Evolutionary conservation across 202 grass and related monocot species (phyloP), one percentile per base, ranked within the genome.

Genomic region (Digitaria exilis): DNA sequence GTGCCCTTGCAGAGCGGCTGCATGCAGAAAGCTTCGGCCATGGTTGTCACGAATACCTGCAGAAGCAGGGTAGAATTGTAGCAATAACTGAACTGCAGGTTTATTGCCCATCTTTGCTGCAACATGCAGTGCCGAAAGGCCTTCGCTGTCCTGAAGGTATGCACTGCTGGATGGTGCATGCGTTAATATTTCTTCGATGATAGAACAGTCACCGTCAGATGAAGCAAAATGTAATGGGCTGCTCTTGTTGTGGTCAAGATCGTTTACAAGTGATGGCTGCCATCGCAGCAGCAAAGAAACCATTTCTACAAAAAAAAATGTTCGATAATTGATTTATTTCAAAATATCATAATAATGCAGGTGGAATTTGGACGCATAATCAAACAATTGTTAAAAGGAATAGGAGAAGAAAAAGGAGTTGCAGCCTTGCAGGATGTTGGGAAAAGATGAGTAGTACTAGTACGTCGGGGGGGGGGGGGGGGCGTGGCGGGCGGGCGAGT

Each of bases 41-140:
- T 2, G 2, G 25, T 77, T 45, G 0, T 89, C 87, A 7, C 52
- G 71, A 3, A 85, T 35, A 34, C 81, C 77, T 43, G 71, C 34
- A 44, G 70, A 81, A n/a, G 76, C 82, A 13, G 82, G 87, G 32
- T 45, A 28, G 16, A 37, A 25, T 29, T n/a, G 9, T 7, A 85
- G n/a, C 7, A 88, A 22, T 32, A 73, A 9, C 2, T 48, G 56
- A 9, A 88, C 37, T 0, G 48, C 57, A 10, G 56, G 45, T 13
- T 7, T 4, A 61, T 92, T 71, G 5, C 87, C 87, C 60, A 75
- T 80, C 18, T 19, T 14, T 2, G 90, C 75, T 0, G 84, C 90
- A 2, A 57, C 61, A 31, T 87, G 87, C 12, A 92, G 26, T 4
- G 90, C 80, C 0, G 85, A 92, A 39, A 73, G 0, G 77, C 90